Evolutionary conservation across 768 basidiomycete genomes (phyloP).

Genomic region (Boletus fagicola): DNA sequence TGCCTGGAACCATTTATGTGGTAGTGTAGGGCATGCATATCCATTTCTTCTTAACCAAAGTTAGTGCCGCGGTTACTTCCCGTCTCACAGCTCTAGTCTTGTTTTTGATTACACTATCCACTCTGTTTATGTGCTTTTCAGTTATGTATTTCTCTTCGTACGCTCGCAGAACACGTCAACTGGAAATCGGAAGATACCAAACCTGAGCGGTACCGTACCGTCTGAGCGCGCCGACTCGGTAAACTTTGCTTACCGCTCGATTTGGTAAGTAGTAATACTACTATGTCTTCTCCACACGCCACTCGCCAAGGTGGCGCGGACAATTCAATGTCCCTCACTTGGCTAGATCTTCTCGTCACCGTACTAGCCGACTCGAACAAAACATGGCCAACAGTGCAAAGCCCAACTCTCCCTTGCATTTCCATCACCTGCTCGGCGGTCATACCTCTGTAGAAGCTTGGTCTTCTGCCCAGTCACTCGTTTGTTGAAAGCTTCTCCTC

Average conservation of each 20-base stretch:
- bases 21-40: conserved; percentile 15
- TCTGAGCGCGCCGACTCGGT: not conserved
- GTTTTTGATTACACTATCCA: conserved; percentile 36
- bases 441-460: conserved; percentile 4
- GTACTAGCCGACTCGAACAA: conserved; percentile 23
- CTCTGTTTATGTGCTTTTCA: conserved; percentile 39
- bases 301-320: not conserved
- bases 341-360: conserved; percentile 8
- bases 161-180: conserved; percentile 19
- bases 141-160: conserved; percentile 38
- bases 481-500: conserved; percentile 10
- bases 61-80: conserved; percentile 15
- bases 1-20: conserved; percentile 11
- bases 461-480: conserved; percentile 22
- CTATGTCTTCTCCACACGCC: not conserved
- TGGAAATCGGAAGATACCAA: conserved; percentile 20
- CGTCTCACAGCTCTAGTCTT: conserved; percentile 23
- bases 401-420: not conserved
- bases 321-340: not conserved
- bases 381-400: conserved; percentile 12
- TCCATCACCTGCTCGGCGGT: conserved; percentile 1
- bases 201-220: too few relatives aligned
- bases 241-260: not conserved
- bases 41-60: conserved; percentile 6
- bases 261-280: too few relatives aligned